Evolutionary conservation across 345 rosid species (phyloP), one percentile per base, ranked within the genome.

Genomic region (Draba incana): DNA sequence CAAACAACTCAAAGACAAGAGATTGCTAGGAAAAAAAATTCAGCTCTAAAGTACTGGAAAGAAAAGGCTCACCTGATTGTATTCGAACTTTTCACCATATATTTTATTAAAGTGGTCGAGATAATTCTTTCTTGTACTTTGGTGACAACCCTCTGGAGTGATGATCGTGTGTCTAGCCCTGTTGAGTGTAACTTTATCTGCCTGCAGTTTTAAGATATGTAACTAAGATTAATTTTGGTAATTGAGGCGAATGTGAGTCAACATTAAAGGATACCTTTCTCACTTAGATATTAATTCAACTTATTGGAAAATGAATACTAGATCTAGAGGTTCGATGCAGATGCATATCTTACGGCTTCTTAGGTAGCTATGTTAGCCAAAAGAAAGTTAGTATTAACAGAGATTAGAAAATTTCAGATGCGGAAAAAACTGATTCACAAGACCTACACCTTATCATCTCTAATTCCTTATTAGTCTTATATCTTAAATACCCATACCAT

Each of bases 101-200:
- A 64, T 45, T 66, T 84, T 82, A 87, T 87, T 75, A 93, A 71
- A 60, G 88, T 87, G 68, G 81, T 79, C 41, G 82, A 71, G 55
- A 85, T 66, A 55, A 90, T 81, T 78, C 91, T 83, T 25, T 87
- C 88, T 80, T 82, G 89, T 66, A 86, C 86, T 76, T 84, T 86
- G 46, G 83, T 73, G 1, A 86, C 77, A 41, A 92, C 70, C 93
- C 96, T 82, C 77, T 82, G 84, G 65, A 92, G 43, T 60, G 93
- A 71, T 57, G 92, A 81, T 59, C 78, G 64, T 66, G 77, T 75
- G 74, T 84, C 86, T 13, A 37, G 56, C 70, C 66, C 66, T 55
- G 77, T 61, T 69, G 75, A 75, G 55, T 75, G 74, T 38, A 84
- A 72, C 58, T 60, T 78, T 54, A 77, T 57, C 31, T 81, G 82